Conservation (phyloP, 2,329 filamentous ascomycete species). For the Nothopassalora personata region DNA sequence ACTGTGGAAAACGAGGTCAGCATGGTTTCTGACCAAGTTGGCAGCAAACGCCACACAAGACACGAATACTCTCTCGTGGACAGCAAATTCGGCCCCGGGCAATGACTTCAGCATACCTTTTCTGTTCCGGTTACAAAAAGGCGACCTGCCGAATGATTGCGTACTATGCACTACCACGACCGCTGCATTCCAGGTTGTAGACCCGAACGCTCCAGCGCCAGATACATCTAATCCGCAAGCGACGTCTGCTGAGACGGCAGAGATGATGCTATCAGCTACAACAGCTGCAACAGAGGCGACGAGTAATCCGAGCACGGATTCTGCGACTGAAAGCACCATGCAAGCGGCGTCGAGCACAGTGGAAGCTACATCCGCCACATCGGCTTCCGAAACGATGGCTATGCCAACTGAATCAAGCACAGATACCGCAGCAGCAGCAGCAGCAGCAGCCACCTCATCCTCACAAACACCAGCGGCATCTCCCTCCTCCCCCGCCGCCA, state of each 20-base stretch:
- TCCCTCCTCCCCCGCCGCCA: neutral
- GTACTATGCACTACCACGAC: slow-evolving; percentile 9
- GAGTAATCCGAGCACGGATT: neutral
- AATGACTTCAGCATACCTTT: slow-evolving; percentile 2
- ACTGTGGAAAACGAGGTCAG: neutral
- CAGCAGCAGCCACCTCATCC: neutral
- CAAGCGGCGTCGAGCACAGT: neutral
- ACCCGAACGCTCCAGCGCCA: neutral
- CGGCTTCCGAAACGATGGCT: neutral
- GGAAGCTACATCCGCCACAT: neutral
- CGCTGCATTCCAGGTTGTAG: slow-evolving; percentile 1
- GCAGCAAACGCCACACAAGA: slow-evolving; percentile 7
- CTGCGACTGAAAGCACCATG: neutral
- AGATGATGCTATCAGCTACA: neutral
- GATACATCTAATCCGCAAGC: neutral
- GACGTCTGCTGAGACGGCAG: neutral
- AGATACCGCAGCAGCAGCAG: neutral
- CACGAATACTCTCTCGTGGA: slow-evolving; percentile 7
- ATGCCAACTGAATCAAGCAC: neutral
- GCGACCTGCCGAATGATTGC: slow-evolving; percentile 13
- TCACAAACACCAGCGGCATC: neutral
- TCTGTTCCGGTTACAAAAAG: slow-evolving; percentile 17
- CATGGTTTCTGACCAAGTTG: neutral
- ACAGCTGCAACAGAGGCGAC: too few relatives aligned
- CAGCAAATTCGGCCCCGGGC: slow-evolving; percentile 5